These are phyloP conservation scores for Jimgerdemannia lactiflua DNA, from an alignment of 192 early-diverging fungal species.

Conservation along the genomic window DNA sequence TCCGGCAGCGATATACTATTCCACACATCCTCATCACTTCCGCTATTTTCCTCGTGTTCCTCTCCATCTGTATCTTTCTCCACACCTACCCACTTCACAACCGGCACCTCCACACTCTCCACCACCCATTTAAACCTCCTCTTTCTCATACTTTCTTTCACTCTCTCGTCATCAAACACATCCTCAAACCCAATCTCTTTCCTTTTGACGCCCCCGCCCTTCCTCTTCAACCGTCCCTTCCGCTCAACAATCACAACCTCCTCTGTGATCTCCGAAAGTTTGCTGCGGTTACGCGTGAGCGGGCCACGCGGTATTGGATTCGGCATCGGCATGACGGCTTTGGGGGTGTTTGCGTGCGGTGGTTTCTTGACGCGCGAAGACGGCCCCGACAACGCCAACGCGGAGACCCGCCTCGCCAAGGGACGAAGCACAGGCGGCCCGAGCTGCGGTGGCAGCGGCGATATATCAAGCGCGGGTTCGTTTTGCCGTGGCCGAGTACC, in stretches of 20 bases:
- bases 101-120: neutral
- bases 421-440: too few species aligned
- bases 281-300: neutral
- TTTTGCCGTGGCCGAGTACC: neutral
- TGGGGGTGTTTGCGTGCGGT: too few species aligned
- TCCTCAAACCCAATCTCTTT: constrained; percentile 1
- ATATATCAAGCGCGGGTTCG: neutral
- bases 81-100: neutral
- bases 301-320: too few species aligned
- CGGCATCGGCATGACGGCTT: too few species aligned
- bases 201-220: constrained; percentile 5
- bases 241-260: neutral
- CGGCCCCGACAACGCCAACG: too few species aligned
- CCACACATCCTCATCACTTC: constrained; percentile 24
- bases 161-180: constrained; percentile 17
- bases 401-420: too few species aligned
- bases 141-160: constrained; percentile 5
- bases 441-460: too few species aligned
- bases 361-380: too few species aligned
- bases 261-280: constrained; percentile 26
- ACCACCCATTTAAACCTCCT: neutral
- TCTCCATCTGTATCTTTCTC: neutral
- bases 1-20: neutral
- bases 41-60: constrained; percentile 5
- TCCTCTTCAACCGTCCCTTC: constrained; percentile 3